Conservation (phyloP, 306 rosid species). For the Trichosanthes truncata region DNA sequence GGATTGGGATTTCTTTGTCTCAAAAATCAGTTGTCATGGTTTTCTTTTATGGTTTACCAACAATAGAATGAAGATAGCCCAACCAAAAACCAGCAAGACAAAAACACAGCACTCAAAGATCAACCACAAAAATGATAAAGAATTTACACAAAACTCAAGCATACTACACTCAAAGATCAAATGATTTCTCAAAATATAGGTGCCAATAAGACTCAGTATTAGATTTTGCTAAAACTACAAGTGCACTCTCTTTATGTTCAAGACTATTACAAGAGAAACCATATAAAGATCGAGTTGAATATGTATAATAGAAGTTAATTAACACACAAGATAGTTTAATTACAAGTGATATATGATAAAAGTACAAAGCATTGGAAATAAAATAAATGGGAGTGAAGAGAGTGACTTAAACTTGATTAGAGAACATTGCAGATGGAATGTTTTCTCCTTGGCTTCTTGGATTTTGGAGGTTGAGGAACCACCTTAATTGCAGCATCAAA, state of each 20-base stretch:
- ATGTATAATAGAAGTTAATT: background rate
- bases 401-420: background rate
- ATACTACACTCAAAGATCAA: too few relatives aligned
- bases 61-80: too few relatives aligned
- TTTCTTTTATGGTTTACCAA: too few relatives aligned
- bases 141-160: too few relatives aligned
- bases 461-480: conserved; percentile 29
- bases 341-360: background rate
- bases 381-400: background rate
- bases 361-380: background rate
- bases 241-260: background rate
- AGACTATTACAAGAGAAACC: background rate
- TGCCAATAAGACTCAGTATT: too few relatives aligned
- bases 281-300: background rate
- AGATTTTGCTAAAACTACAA: background rate
- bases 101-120: too few relatives aligned
- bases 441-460: conserved; percentile 27
- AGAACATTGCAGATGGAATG: conserved; percentile 20
- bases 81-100: too few relatives aligned
- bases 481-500: conserved; percentile 39
- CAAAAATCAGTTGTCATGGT: too few relatives aligned
- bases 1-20: too few relatives aligned
- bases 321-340: background rate
- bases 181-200: too few relatives aligned
- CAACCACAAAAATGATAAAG: too few relatives aligned